Percentiles rank a stretch among this genome's conserved stretches.
These are phyloP conservation scores for Syncephalastrum racemosum DNA, from an alignment of 371 early-diverging fungal genomes.

Conservation along the genomic window DNA sequence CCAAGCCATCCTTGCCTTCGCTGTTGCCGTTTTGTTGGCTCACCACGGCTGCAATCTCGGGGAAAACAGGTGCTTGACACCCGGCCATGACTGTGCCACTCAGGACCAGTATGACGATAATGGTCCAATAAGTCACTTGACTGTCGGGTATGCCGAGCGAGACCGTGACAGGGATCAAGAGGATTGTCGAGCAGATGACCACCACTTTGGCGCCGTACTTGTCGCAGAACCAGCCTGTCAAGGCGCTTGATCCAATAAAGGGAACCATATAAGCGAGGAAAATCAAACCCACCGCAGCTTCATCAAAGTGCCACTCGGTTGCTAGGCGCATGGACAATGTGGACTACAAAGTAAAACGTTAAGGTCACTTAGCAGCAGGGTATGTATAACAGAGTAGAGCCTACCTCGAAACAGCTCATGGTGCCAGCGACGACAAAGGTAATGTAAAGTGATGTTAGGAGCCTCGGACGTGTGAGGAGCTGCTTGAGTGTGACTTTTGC, in stretches of 20 bases:
- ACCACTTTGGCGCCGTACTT: slow-evolving; percentile 41
- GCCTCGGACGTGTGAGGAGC: slow-evolving; percentile 27
- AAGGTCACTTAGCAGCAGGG: not conserved
- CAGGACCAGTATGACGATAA: slow-evolving; percentile 26
- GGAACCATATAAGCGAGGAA: slow-evolving; percentile 58
- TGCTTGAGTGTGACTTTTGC: slow-evolving; percentile 19
- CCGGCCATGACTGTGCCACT: slow-evolving; percentile 42
- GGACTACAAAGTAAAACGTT: slow-evolving; percentile 34
- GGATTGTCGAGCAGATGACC: slow-evolving; percentile 26
- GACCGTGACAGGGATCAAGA: slow-evolving; percentile 30
- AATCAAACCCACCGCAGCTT: slow-evolving; percentile 56
- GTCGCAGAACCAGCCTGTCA: slow-evolving; percentile 49
- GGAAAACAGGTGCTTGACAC: slow-evolving; percentile 44
- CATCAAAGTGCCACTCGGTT: slow-evolving; percentile 52
- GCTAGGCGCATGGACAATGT: slow-evolving; percentile 58
- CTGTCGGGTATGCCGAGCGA: slow-evolving; percentile 35
- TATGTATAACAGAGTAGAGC: not conserved
- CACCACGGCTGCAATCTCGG: slow-evolving; percentile 43
- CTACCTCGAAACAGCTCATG: slow-evolving; percentile 49
- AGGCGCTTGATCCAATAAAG: slow-evolving; percentile 39
- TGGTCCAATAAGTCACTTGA: slow-evolving; percentile 30
- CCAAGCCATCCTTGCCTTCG: slow-evolving; percentile 31
- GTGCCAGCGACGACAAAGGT: slow-evolving; percentile 34
- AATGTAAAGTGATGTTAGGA: slow-evolving; percentile 31
- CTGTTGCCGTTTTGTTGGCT: slow-evolving; percentile 26